Evolutionary conservation across 2,329 filamentous ascomycete genomes (phyloP).

Genomic region (Fusarium newnesense): DNA sequence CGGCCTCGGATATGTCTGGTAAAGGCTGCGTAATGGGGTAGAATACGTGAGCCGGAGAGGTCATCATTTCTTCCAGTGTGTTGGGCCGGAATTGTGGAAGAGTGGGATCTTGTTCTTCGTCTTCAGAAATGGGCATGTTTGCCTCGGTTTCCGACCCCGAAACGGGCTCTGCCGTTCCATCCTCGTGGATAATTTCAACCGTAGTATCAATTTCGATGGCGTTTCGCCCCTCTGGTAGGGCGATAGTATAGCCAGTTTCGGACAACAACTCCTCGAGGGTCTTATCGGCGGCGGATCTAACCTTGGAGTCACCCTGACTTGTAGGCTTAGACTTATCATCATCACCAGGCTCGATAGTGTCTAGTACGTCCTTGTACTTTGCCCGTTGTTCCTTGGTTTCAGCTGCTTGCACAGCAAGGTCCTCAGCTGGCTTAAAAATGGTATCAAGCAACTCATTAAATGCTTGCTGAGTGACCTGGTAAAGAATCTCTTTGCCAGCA

Average conservation of each 20-base stretch:
- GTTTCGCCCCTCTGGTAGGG: slow-evolving; percentile 45
- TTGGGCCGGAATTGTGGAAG: slow-evolving; percentile 77
- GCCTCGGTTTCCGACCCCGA: slow-evolving; percentile 32
- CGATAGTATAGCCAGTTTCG: slow-evolving; percentile 58
- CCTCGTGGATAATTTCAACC: slow-evolving; percentile 39
- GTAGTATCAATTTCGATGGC: slow-evolving; percentile 48
- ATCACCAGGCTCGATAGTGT: slow-evolving; percentile 50
- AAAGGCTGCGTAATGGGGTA: slow-evolving; percentile 38
- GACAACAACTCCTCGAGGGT: slow-evolving; percentile 53
- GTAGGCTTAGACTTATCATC: slow-evolving; percentile 40
- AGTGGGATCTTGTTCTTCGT: slow-evolving; percentile 66
- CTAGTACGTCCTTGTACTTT: slow-evolving; percentile 62
- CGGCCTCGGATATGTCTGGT: background rate
- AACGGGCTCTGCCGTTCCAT: slow-evolving; percentile 27
- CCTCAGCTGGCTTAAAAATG: slow-evolving; percentile 84
- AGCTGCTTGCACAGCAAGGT: slow-evolving; percentile 75
- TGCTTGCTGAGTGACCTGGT: slow-evolving; percentile 88
- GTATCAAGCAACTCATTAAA: slow-evolving; percentile 92
- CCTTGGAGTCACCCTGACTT: slow-evolving; percentile 13
- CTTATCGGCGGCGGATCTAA: slow-evolving; percentile 38
- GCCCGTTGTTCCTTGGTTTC: slow-evolving; percentile 71
- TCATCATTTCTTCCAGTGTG: slow-evolving; percentile 43
- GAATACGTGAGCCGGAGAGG: slow-evolving; percentile 19
- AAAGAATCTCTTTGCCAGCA: slow-evolving; percentile 87
- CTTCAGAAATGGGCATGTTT: slow-evolving; percentile 18